A percentile compares a stretch with the other conserved stretches of the same genome.
phyloP scores from a whole-genome alignment of 2,329 filamentous ascomycete genomes.

The Talaromyces rugulosus region DNA sequence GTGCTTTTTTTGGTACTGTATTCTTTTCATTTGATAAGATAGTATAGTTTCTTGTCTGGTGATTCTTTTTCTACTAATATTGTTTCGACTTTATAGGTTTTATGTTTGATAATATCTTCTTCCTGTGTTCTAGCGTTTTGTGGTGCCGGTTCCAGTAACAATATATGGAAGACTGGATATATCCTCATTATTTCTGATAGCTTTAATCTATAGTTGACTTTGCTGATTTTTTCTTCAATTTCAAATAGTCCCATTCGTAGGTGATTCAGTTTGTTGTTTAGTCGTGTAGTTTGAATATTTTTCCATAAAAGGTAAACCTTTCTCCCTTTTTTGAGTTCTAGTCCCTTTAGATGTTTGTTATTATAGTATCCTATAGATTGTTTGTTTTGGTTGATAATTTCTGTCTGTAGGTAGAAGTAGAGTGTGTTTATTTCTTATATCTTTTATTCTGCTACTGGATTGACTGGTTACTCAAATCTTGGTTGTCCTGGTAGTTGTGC shows the following conservation, averaged over 20 bases:
- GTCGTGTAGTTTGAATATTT: background rate
- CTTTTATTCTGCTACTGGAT: background rate
- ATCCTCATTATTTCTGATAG: background rate
- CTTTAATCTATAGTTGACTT: constrained; percentile 5
- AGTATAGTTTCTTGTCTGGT: background rate
- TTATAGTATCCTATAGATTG: background rate
- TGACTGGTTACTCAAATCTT: background rate
- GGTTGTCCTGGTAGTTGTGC: background rate
- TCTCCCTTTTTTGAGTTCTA: background rate
- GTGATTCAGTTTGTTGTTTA: background rate
- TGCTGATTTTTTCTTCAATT: constrained; percentile 3
- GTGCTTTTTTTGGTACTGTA: too few relatives aligned
- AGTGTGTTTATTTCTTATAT: background rate
- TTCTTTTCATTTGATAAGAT: too few relatives aligned
- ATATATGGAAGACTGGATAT: background rate
- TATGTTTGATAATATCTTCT: background rate
- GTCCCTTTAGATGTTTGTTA: background rate
- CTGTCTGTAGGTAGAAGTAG: background rate
- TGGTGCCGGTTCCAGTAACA: background rate
- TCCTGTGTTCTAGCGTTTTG: background rate
- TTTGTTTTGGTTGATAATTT: background rate
- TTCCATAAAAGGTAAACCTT: background rate
- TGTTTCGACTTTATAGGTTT: background rate
- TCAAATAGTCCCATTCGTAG: background rate
- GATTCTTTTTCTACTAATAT: background rate